A percentile compares a stretch with the other conserved stretches of the same genome.
Evolutionary conservation across 352 stramenopile genomes (phyloP).

Genomic region (Paralagenidium karlingii): DNA sequence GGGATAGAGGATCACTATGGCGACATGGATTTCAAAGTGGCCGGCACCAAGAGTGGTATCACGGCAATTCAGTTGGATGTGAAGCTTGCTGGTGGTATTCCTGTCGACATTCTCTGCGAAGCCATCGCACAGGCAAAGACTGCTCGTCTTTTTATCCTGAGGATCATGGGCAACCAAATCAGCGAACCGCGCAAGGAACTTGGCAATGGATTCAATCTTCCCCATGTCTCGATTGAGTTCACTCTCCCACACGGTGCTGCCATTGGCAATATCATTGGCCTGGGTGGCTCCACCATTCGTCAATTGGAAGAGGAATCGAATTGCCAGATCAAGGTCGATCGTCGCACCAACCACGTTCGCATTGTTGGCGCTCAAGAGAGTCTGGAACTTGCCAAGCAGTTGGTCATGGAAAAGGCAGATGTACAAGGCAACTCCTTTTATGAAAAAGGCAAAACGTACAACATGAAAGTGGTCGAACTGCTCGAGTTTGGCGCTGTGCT

Average conservation of each 20-base stretch:
- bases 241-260: conserved; percentile 27
- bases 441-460: conserved; percentile 81
- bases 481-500: conserved; percentile 94
- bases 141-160: conserved; percentile 66
- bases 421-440: conserved; percentile 36
- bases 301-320: conserved; percentile 52
- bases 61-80: conserved; percentile 96
- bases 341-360: conserved; percentile 72
- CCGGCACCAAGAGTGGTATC: conserved; percentile 81
- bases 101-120: conserved; percentile 71
- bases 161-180: conserved; percentile 72
- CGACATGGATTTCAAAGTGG: conserved; percentile 99
- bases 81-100: conserved; percentile 86
- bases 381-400: conserved; percentile 61
- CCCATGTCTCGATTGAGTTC: conserved; percentile 36
- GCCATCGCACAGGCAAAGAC: conserved; percentile 77
- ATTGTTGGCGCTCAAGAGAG: conserved; percentile 75
- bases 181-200: conserved; percentile 34
- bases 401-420: conserved; percentile 35
- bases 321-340: conserved; percentile 65
- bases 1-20: conserved; percentile 96
- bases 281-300: conserved; percentile 60
- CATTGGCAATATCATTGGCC: conserved; percentile 61
- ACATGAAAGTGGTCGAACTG: conserved; percentile 87
- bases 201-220: conserved; percentile 19